phyloP scores from a whole-genome alignment of 75 land plant genomes.

The Selaginella moellendorffii region DNA sequence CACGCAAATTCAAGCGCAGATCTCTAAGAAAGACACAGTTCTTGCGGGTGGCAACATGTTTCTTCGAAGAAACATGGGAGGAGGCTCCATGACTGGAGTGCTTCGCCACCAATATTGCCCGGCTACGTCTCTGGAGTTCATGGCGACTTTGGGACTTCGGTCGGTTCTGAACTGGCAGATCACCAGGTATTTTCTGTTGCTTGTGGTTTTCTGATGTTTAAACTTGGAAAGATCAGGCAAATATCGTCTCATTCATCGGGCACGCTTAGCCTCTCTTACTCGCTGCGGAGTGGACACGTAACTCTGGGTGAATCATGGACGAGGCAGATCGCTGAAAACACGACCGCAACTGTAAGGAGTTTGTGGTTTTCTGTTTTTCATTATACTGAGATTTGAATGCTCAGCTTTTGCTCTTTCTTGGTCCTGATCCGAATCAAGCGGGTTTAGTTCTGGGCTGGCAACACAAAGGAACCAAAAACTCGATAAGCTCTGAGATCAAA shows the following conservation, averaged over 20 bases:
- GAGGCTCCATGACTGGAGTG: conserved; percentile 50
- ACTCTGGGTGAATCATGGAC: conserved; percentile 79
- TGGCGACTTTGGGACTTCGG: conserved; percentile 64
- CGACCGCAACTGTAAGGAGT: conserved; percentile 69
- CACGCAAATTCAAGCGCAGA: conserved; percentile 64
- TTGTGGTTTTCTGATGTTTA: no score
- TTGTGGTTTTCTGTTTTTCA: neutral
- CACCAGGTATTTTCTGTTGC: conserved; percentile 52
- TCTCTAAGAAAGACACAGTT: conserved; percentile 61
- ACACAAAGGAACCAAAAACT: conserved; percentile 50
- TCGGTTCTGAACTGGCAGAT: conserved; percentile 68
- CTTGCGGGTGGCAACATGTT: conserved; percentile 67
- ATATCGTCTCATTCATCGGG: conserved; percentile 75
- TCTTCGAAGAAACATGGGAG: conserved; percentile 43
- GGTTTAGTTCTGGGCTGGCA: conserved; percentile 67
- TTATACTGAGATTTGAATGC: no score
- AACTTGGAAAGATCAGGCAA: no score
- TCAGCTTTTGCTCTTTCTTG: conserved; percentile 54
- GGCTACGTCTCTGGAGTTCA: conserved; percentile 53
- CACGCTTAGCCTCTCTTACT: conserved; percentile 42
- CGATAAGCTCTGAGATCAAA: conserved; percentile 76
- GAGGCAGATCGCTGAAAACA: conserved; percentile 62
- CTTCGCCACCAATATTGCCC: conserved; percentile 57
- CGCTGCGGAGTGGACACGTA: conserved; percentile 76
- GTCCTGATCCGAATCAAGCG: conserved; percentile 52